Percentiles rank a stretch among this genome's conserved stretches.
These are phyloP conservation scores for Lentinula novae-zelandiae DNA, from an alignment of 1,284 basidiomycete species.

Conservation along the genomic window DNA sequence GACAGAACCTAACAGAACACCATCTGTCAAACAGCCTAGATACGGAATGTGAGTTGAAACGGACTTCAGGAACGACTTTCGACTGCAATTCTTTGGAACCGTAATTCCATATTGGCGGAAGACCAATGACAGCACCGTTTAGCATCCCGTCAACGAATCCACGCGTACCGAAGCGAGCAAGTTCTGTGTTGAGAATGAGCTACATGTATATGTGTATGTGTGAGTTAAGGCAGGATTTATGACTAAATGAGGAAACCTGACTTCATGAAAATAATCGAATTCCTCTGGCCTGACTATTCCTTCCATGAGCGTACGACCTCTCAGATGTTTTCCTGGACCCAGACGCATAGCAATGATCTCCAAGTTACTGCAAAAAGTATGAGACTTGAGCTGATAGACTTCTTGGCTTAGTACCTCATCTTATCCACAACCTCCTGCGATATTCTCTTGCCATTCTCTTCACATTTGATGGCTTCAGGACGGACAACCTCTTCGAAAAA, in stretches of 20 bases:
- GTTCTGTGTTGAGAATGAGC: constrained; percentile 85
- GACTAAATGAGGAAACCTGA: constrained; percentile 20
- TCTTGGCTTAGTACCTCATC: constrained; percentile 47
- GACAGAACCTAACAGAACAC: constrained; percentile 41
- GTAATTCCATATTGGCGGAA: constrained; percentile 87
- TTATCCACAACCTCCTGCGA: constrained; percentile 74
- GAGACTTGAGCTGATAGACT: neutral
- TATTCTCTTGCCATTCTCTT: constrained; percentile 78
- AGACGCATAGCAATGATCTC: constrained; percentile 92
- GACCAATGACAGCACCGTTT: constrained; percentile 74
- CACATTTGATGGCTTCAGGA: constrained; percentile 64
- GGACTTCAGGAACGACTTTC: constrained; percentile 63
- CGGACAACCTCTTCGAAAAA: constrained; percentile 64
- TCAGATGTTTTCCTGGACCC: constrained; percentile 86
- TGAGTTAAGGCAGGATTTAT: constrained; percentile 3
- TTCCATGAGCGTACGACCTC: constrained; percentile 80
- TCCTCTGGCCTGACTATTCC: constrained; percentile 88
- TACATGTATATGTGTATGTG: constrained; percentile 28
- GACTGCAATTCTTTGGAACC: constrained; percentile 74
- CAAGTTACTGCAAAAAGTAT: constrained; percentile 40
- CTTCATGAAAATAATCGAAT: constrained; percentile 80
- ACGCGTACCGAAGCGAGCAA: constrained; percentile 78
- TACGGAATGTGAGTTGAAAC: neutral
- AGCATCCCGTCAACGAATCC: constrained; percentile 78
- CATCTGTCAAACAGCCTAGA: constrained; percentile 22